A percentile compares a stretch with the other conserved stretches of the same genome.
These are phyloP conservation scores for Lactarius quietus DNA, from an alignment of 768 basidiomycete species.

Conservation along the genomic window DNA sequence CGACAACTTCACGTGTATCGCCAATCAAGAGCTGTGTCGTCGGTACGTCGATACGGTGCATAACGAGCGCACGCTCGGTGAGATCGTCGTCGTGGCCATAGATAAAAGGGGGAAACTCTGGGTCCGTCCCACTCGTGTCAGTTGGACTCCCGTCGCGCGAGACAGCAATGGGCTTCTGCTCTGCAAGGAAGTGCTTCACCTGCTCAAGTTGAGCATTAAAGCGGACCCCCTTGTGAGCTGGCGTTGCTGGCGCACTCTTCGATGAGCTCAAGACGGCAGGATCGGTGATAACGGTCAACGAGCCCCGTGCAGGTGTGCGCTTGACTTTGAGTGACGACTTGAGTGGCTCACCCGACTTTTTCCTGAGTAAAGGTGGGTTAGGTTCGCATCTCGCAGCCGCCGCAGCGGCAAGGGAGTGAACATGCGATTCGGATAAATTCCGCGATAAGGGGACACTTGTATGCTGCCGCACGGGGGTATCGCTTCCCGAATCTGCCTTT, in stretches of 20 bases:
- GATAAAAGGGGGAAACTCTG: conserved; percentile 68
- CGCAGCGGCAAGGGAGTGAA: conserved; percentile 19
- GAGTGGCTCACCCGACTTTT: conserved; percentile 92
- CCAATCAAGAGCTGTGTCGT: conserved; percentile 31
- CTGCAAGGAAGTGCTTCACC: conserved; percentile 90
- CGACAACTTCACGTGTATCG: conserved; percentile 42
- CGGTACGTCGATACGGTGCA: conserved; percentile 71
- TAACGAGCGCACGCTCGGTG: conserved; percentile 41
- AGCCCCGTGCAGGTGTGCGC: conserved; percentile 44
- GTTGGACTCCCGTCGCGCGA: conserved; percentile 87
- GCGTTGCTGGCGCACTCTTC: conserved; percentile 81
- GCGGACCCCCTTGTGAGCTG: conserved; percentile 82
- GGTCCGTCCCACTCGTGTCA: conserved; percentile 77
- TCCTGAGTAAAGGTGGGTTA: conserved; percentile 52
- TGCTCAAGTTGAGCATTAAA: conserved; percentile 91
- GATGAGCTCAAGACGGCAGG: conserved; percentile 36
- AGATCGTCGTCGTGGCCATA: conserved; percentile 43
- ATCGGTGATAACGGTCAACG: conserved; percentile 50
- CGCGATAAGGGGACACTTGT: conserved; percentile 7
- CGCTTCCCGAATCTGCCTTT: conserved; percentile 21
- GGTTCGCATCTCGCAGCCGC: not conserved
- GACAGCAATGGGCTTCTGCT: conserved; percentile 93
- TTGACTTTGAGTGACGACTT: conserved; percentile 85
- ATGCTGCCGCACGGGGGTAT: conserved; percentile 16
- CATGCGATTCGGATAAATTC: conserved; percentile 26